Evolutionary conservation across 768 basidiomycete genomes (phyloP).

Genomic region (Mycena belliarum): DNA sequence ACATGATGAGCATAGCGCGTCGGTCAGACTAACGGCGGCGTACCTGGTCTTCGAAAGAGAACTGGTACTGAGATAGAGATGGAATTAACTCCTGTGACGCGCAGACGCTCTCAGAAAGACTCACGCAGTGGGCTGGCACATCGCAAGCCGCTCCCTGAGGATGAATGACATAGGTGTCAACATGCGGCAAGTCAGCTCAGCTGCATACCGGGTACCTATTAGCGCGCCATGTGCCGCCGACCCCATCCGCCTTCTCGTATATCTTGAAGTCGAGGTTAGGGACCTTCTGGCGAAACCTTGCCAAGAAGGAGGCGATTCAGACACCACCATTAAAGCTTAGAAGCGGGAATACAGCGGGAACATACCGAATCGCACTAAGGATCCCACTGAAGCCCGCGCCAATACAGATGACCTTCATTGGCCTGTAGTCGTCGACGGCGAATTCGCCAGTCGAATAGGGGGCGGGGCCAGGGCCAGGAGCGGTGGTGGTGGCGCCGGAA

Average conservation of each 20-base stretch:
- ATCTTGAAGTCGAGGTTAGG: slow-evolving; percentile 12
- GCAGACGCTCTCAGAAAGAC: not conserved
- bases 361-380: slow-evolving; percentile 14
- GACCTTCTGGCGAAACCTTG: slow-evolving; percentile 6
- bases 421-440: slow-evolving; percentile 10
- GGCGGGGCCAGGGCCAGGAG: too few species aligned
- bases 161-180: not conserved
- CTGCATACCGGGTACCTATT: slow-evolving; percentile 8
- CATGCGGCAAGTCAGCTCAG: too few species aligned
- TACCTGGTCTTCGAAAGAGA: slow-evolving; percentile 10
- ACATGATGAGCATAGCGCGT: too few species aligned
- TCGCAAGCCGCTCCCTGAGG: slow-evolving; percentile 8
- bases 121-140: slow-evolving; percentile 7
- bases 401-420: slow-evolving; percentile 11
- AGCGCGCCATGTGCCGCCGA: slow-evolving; percentile 8
- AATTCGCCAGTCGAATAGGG: slow-evolving; percentile 3
- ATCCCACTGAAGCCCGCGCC: slow-evolving; percentile 12
- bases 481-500: too few species aligned
- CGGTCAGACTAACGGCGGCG: not conserved
- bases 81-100: not conserved
- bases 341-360: not conserved
- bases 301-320: not conserved
- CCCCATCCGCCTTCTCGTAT: slow-evolving; percentile 15
- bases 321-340: too few species aligned
- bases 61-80: slow-evolving; percentile 4